Conservation (phyloP, 495 filamentous ascomycete species). For the Neurospora sp. region DNA sequence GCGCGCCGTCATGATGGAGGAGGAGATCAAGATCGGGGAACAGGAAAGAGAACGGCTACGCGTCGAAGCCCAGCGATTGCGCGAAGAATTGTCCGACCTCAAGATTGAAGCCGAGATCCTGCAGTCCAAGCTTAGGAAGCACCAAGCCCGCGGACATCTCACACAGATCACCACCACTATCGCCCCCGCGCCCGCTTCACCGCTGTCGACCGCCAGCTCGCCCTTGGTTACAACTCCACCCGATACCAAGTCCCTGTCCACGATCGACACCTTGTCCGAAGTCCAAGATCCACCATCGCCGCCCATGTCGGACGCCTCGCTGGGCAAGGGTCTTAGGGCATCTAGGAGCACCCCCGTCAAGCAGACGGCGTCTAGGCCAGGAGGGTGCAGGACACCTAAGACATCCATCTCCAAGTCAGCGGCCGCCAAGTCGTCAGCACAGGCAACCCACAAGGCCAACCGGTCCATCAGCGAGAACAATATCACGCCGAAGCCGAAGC, state of each 20-base stretch:
- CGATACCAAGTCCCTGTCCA: slow-evolving; percentile 47
- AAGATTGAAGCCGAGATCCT: slow-evolving; percentile 92
- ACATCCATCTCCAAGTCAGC: slow-evolving; percentile 16
- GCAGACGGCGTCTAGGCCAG: slow-evolving; percentile 5
- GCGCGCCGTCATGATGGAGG: slow-evolving; percentile 82
- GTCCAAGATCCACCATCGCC: slow-evolving; percentile 46
- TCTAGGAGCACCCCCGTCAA: slow-evolving; percentile 28
- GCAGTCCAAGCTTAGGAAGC: slow-evolving; percentile 76
- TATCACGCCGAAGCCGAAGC: slow-evolving; percentile 38
- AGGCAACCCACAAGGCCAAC: slow-evolving; percentile 9
- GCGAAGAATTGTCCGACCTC: slow-evolving; percentile 84
- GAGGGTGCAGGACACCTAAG: slow-evolving; percentile 7
- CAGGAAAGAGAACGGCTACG: slow-evolving; percentile 79
- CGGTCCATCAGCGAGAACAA: slow-evolving; percentile 25
- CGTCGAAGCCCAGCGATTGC: slow-evolving; percentile 78
- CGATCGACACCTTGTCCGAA: slow-evolving; percentile 31
- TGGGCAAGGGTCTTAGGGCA: slow-evolving; percentile 32
- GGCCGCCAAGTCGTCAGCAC: slow-evolving; percentile 18
- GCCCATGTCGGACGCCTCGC: slow-evolving; percentile 66
- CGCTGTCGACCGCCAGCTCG: slow-evolving; percentile 55
- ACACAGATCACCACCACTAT: slow-evolving; percentile 41
- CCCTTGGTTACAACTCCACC: slow-evolving; percentile 65
- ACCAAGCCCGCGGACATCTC: slow-evolving; percentile 37
- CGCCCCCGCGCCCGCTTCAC: slow-evolving; percentile 48
- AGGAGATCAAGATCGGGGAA: slow-evolving; percentile 83